phyloP scores from a whole-genome alignment of 768 basidiomycete genomes.

The Trametes gibbosa region DNA sequence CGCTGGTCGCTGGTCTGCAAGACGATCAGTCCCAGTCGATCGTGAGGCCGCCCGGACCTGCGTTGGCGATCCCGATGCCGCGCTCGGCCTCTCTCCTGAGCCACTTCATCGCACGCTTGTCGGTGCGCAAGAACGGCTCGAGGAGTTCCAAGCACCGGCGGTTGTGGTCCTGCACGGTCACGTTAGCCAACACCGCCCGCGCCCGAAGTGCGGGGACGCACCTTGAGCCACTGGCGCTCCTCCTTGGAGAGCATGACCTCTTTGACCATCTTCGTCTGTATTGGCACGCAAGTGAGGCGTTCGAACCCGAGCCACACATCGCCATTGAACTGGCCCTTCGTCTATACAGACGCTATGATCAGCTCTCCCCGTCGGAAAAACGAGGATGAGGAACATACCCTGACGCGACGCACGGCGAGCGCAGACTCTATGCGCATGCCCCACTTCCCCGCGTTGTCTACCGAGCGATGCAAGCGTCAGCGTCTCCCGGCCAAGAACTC shows the following conservation, averaged over 20 bases:
- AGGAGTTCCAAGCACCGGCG: slow-evolving; percentile 64
- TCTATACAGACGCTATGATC: slow-evolving; percentile 39
- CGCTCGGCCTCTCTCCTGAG: slow-evolving; percentile 74
- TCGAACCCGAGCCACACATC: slow-evolving; percentile 88
- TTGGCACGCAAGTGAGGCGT: slow-evolving; percentile 91
- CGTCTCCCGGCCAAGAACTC: too few species aligned
- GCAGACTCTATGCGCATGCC: slow-evolving; percentile 94
- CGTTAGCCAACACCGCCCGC: not conserved
- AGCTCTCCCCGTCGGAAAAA: slow-evolving; percentile 1
- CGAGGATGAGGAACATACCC: slow-evolving; percentile 36
- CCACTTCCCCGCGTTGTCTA: slow-evolving; percentile 73
- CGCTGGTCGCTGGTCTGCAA: not conserved
- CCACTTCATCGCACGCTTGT: slow-evolving; percentile 80
- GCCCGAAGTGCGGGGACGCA: slow-evolving; percentile 20
- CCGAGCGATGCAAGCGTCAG: not conserved
- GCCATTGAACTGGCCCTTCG: slow-evolving; percentile 67
- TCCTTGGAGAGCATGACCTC: slow-evolving; percentile 79
- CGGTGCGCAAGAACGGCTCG: slow-evolving; percentile 64
- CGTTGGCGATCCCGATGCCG: slow-evolving; percentile 64
- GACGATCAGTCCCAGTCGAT: slow-evolving; percentile 71
- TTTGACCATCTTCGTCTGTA: slow-evolving; percentile 88
- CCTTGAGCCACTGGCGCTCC: slow-evolving; percentile 86
- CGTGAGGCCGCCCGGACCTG: slow-evolving; percentile 65
- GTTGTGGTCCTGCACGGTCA: slow-evolving; percentile 66
- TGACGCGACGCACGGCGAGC: slow-evolving; percentile 66